Evolutionary conservation across 176 grass and related monocot species (phyloP).

Genomic region (Elaeis guineensis): DNA sequence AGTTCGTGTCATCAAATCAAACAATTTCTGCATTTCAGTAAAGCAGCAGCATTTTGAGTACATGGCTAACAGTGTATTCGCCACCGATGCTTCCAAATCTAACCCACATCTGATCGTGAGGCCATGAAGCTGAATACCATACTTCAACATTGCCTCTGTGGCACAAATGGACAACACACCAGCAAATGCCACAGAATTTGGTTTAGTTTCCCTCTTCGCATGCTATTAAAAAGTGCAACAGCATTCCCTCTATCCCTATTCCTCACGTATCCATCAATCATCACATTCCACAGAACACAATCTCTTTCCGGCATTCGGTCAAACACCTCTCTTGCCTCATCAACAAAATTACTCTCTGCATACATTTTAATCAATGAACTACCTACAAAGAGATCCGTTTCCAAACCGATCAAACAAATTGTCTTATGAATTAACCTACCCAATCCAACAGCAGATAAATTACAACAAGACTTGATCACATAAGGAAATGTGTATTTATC

Average conservation of each 20-base stretch:
- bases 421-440: slow-evolving; percentile 63
- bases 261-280: slow-evolving; percentile 61
- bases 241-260: slow-evolving; percentile 21
- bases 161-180: slow-evolving; percentile 66
- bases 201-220: slow-evolving; percentile 28
- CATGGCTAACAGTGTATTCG: slow-evolving; percentile 69
- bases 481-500: slow-evolving; percentile 68
- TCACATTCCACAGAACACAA: slow-evolving; percentile 75
- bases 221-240: slow-evolving; percentile 31
- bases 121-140: slow-evolving; percentile 57
- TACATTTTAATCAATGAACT: slow-evolving; percentile 78
- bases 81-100: slow-evolving; percentile 35
- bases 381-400: slow-evolving; percentile 42
- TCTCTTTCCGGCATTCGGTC: slow-evolving; percentile 63
- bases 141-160: slow-evolving; percentile 35
- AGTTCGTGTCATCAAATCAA: slow-evolving; percentile 39
- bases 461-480: slow-evolving; percentile 62
- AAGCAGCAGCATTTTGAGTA: slow-evolving; percentile 61
- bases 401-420: slow-evolving; percentile 33
- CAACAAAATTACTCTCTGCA: slow-evolving; percentile 19
- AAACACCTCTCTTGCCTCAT: slow-evolving; percentile 50
- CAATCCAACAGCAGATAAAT: slow-evolving; percentile 36
- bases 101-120: slow-evolving; percentile 63
- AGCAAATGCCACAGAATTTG: slow-evolving; percentile 50
- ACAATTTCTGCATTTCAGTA: slow-evolving; percentile 46